A percentile compares a stretch with the other conserved stretches of the same genome.
phyloP scores from a whole-genome alignment of 805 yeast species.

The Yamadazyma tumulicola region DNA sequence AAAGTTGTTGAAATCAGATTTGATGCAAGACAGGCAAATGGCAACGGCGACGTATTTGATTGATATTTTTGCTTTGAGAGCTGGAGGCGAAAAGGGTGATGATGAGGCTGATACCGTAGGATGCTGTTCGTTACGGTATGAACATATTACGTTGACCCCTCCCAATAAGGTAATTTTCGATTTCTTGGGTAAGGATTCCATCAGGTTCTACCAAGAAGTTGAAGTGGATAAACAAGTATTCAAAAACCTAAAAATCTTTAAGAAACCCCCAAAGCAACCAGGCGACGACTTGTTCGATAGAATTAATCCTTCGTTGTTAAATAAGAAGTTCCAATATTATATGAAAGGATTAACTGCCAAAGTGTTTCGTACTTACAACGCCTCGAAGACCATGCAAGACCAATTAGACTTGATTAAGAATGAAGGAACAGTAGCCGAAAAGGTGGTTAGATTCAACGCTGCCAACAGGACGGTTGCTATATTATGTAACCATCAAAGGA shows the following conservation, averaged over 20 bases:
- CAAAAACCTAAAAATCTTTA: slow-evolving; percentile 82
- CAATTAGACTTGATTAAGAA: slow-evolving; percentile 82
- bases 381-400: slow-evolving; percentile 95
- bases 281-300: slow-evolving; percentile 94
- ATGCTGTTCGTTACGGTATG: slow-evolving; percentile 89
- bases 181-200: slow-evolving; percentile 93
- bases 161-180: slow-evolving; percentile 86
- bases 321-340: slow-evolving; percentile 82
- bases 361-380: slow-evolving; percentile 96
- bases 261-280: slow-evolving; percentile 81
- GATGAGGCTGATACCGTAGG: slow-evolving; percentile 99
- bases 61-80: slow-evolving; percentile 91
- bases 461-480: slow-evolving; percentile 96
- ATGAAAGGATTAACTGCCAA: slow-evolving; percentile 94
- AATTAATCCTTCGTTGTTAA: slow-evolving; percentile 75
- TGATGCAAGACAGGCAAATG: slow-evolving; percentile 84
- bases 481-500: slow-evolving; percentile 94
- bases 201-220: slow-evolving; percentile 87
- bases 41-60: slow-evolving; percentile 93
- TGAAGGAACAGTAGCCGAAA: slow-evolving; percentile 84
- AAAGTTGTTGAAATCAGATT: slow-evolving; percentile 60
- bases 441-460: slow-evolving; percentile 83
- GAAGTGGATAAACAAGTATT: slow-evolving; percentile 90
- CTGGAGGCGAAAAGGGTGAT: slow-evolving; percentile 96
- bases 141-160: slow-evolving; percentile 81